Conservation (phyloP, 208 protist species). For the Leishmania guyanensis region DNA sequence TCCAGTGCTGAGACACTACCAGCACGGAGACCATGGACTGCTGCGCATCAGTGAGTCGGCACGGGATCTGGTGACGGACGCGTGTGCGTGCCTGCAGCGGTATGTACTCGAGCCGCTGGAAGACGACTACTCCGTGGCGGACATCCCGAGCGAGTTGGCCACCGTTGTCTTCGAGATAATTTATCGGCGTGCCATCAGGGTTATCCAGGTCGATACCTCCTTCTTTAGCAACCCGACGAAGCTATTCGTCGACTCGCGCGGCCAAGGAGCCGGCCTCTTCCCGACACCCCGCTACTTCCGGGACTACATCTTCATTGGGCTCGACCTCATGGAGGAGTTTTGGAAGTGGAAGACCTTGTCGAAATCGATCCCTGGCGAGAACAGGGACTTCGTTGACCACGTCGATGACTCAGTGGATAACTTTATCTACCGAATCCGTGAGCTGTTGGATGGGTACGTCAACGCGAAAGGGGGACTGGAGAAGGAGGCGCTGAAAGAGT, state of each 20-base stretch:
- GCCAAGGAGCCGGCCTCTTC: conserved; percentile 67
- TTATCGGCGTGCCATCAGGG: conserved; percentile 39
- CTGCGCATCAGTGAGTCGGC: conserved; percentile 53
- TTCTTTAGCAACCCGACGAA: conserved; percentile 53
- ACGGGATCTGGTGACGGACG: conserved; percentile 46
- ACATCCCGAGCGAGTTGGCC: conserved; percentile 66
- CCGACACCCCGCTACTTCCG: conserved; percentile 56
- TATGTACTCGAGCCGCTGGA: conserved; percentile 73
- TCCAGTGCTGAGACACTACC: conserved; percentile 71
- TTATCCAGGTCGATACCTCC: conserved; percentile 54
- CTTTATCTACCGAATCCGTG: conserved; percentile 61
- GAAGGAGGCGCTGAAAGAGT: conserved; percentile 44
- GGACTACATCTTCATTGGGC: conserved; percentile 78
- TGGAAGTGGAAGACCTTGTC: conserved; percentile 79
- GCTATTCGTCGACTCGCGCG: conserved; percentile 71
- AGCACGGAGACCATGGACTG: conserved; percentile 68
- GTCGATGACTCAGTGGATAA: conserved; percentile 63
- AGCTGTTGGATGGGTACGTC: conserved; percentile 68
- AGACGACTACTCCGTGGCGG: conserved; percentile 74
- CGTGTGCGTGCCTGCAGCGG: conserved; percentile 49
- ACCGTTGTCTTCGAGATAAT: conserved; percentile 63
- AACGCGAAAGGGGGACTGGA: conserved; percentile 61
- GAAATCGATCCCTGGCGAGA: conserved; percentile 57
- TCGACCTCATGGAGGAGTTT: conserved; percentile 78
- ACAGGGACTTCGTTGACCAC: conserved; percentile 67